Evolutionary conservation across 208 protist species (phyloP), one percentile per base, ranked within the genome.

Genomic region (Acanthamoeba rhysodes): DNA sequence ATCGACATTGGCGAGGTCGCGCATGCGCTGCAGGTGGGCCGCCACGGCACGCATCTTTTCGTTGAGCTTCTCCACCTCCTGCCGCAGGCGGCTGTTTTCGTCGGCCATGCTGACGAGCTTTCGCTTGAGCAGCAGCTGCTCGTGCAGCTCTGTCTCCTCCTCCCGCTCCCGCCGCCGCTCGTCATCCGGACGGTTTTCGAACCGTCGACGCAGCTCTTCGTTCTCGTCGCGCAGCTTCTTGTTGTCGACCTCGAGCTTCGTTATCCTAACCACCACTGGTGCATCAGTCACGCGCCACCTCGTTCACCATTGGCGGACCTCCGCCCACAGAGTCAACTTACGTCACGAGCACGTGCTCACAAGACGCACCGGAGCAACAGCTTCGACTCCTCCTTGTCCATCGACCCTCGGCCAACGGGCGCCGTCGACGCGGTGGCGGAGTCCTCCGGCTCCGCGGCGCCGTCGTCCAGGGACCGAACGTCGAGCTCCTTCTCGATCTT

Each of bases 11-110:
- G 41, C 74, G 45, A 82, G 74, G 20, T 82, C 74, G 41, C 74
- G 74, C 8, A 82, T 6, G 34, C 37, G 29, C 24, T 82, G 74
- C 41, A 82, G 32, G 37, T 82, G 74, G 74, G 34, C 32, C 37
- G 45, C 18, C 2, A 55, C 32, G 45, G 37, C 34, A 10, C 41
- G 74, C 45, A 82, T 34, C 74, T 53, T 45, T 7, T 53, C 74
- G 74, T 82, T 82, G 74, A 82, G 74, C 74, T 82, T 82, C 41
- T 82, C 74, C 20, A 55, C 74, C 32, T 82, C 74, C 37, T 82
- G 74, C 34, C 45, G 32, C 22, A 82, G 41, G 32, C 74, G 74
- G 45, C 74, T 82, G 74, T 82, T 82, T 53, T 82, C 74, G 74
- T 82, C 74, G 41, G 74, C 74, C 45, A 82, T 45, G 74, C 74